phyloP scores from a whole-genome alignment of 495 filamentous ascomycete species.

The Xylaria grammica region DNA sequence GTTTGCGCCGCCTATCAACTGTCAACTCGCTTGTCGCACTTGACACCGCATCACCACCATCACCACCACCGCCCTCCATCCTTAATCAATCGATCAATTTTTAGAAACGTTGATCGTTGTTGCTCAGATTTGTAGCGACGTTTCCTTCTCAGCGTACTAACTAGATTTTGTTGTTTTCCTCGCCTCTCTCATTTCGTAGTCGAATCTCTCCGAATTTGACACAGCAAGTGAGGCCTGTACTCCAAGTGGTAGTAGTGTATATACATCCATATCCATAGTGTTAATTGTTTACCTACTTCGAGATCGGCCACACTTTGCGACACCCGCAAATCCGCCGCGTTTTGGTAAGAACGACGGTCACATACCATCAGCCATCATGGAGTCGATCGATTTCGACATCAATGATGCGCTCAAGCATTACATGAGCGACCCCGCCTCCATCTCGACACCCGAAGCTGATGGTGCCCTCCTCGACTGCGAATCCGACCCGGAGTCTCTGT shows the following conservation, averaged over 20 bases:
- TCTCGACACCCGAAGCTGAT: slow-evolving; percentile 88
- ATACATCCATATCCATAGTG: neutral
- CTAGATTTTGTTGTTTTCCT: neutral
- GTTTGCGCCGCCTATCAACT: neutral
- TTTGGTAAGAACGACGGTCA: slow-evolving; percentile 25
- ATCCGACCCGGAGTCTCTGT: slow-evolving; percentile 83
- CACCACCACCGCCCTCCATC: no score
- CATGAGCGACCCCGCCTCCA: slow-evolving; percentile 82
- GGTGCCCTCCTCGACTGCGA: slow-evolving; percentile 87
- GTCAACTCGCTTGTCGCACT: no score
- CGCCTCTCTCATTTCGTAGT: no score
- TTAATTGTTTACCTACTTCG: neutral
- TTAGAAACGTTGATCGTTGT: neutral
- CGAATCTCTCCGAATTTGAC: no score
- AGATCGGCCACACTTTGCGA: neutral
- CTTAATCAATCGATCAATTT: neutral
- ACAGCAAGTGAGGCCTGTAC: neutral
- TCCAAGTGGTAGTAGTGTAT: neutral
- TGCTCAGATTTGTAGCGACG: neutral
- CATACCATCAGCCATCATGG: slow-evolving; percentile 61
- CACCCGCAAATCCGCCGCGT: slow-evolving; percentile 3
- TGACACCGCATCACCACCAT: neutral
- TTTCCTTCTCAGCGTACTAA: neutral
- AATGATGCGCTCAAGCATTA: slow-evolving; percentile 95
- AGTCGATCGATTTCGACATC: slow-evolving; percentile 83